These are phyloP conservation scores for Neopestalotiopsis sp. DNA, from an alignment of 2,329 filamentous ascomycete genomes.

Conservation along the genomic window DNA sequence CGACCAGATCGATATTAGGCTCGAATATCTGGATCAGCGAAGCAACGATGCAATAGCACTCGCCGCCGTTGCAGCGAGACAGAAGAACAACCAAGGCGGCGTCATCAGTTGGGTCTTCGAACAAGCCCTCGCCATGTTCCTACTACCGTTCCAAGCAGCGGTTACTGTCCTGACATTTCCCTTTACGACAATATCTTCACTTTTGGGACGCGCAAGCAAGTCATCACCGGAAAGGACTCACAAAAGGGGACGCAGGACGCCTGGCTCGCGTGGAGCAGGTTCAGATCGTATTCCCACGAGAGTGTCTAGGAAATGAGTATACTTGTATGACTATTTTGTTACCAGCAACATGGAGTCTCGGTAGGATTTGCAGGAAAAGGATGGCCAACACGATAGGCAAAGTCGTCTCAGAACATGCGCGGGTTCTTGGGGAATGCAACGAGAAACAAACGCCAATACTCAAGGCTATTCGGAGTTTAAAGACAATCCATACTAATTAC, in stretches of 20 bases:
- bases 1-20: slow-evolving; percentile 75
- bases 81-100: slow-evolving; percentile 43
- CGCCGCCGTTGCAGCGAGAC: slow-evolving; percentile 74
- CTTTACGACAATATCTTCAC: slow-evolving; percentile 41
- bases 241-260: slow-evolving; percentile 25
- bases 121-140: slow-evolving; percentile 36
- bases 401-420: too few relatives aligned
- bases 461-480: too few relatives aligned
- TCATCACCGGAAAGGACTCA: slow-evolving; percentile 33
- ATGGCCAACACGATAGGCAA: too few relatives aligned
- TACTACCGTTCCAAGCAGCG: slow-evolving; percentile 48
- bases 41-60: slow-evolving; percentile 80
- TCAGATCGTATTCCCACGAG: slow-evolving; percentile 33
- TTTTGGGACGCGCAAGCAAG: slow-evolving; percentile 38
- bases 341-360: neutral
- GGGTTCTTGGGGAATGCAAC: too few relatives aligned
- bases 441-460: too few relatives aligned
- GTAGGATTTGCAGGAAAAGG: neutral
- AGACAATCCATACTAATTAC: too few relatives aligned
- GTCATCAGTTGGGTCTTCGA: slow-evolving; percentile 44
- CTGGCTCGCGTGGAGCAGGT: slow-evolving; percentile 24
- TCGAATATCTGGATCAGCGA: slow-evolving; percentile 73
- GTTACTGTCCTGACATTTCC: slow-evolving; percentile 48
- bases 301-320: slow-evolving; percentile 28
- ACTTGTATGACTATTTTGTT: neutral